phyloP scores from a whole-genome alignment of 768 basidiomycete genomes.

The Amanita rubescens region DNA sequence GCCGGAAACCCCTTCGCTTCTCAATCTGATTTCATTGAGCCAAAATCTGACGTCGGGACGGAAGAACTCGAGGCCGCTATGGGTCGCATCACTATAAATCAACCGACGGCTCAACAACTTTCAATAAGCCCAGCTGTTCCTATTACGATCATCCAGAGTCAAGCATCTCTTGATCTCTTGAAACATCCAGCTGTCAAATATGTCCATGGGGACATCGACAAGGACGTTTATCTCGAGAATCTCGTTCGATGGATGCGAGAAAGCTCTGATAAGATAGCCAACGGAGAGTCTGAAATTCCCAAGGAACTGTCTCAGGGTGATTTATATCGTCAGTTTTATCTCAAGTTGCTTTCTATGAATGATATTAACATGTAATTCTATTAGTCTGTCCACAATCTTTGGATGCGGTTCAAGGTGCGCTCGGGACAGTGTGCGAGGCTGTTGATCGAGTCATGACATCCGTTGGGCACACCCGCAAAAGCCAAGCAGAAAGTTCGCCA shows the following conservation, averaged over 20 bases:
- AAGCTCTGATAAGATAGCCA: slow-evolving; percentile 52
- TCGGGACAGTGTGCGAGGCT: slow-evolving; percentile 83
- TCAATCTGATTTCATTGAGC: neutral
- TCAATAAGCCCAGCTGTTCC: slow-evolving; percentile 14
- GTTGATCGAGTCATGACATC: slow-evolving; percentile 57
- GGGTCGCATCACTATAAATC: slow-evolving; percentile 31
- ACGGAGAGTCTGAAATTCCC: slow-evolving; percentile 72
- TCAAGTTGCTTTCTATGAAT: neutral
- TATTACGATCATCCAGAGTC: slow-evolving; percentile 44
- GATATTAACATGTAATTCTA: neutral
- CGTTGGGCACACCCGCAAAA: neutral
- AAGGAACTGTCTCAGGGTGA: slow-evolving; percentile 66
- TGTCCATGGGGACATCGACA: slow-evolving; percentile 63
- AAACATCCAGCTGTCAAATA: slow-evolving; percentile 62
- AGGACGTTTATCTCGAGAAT: slow-evolving; percentile 59
- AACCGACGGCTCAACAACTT: neutral
- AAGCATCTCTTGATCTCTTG: slow-evolving; percentile 47
- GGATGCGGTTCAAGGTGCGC: slow-evolving; percentile 71
- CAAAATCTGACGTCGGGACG: slow-evolving; percentile 8
- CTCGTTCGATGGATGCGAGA: slow-evolving; percentile 52
- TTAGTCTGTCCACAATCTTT: slow-evolving; percentile 75
- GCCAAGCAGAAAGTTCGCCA: neutral
- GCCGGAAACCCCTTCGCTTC: neutral
- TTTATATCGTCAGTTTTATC: slow-evolving; percentile 58
- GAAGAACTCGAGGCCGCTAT: slow-evolving; percentile 43